Evolutionary conservation across 768 basidiomycete genomes (phyloP), one percentile per base, ranked within the genome.

Genomic region (Mycena epipterygia): DNA sequence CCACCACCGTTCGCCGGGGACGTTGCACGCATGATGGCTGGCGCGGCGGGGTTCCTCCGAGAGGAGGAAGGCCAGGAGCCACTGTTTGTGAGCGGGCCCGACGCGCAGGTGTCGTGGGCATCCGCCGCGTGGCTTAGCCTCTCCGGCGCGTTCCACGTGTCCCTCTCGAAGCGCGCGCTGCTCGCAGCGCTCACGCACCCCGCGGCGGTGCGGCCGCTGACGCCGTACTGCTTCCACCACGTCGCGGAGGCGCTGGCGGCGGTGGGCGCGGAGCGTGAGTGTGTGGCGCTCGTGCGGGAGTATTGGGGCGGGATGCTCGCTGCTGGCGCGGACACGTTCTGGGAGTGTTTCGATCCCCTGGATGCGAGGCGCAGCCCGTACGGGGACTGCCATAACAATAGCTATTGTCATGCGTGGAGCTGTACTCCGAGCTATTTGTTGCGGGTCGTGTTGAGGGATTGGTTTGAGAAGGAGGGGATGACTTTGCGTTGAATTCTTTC

Each of bases 321-420:
- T 44, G 58, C 58, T 19, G 58, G 58, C 29, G 58, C 42, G 58
- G 44, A 46, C 42, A 46, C 58, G 58, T 60, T 60, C 58, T 60
- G 58, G 42, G 58, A 60, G 58, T 60, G 58, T 42, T 60, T 60
- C 30, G 58, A 60, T 60, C 58, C 58, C 42, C 41, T 30, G 16
- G 29, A 58, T 58, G 37, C 57, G 57, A 42, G 57, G 57, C 37
- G 30, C 42, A 60, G 58, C 42, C 42, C 58, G 58, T 60, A 60
- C 58, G 58, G 58, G 29, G 42, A 60, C 42, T 60, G 58, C 30
- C 42, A 46, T 39, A 60, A 60, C 13, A 60, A 60, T 46, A 46
- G 58, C 42, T 60, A 60, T 60, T 60, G 58, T 33, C 58, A 60
- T 60, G 58, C 58, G 41, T 60, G 58, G 58, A 60, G 57, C 41